Conservation (phyloP, 495 filamentous ascomycete genomes). For the Penicillium lividum region DNA sequence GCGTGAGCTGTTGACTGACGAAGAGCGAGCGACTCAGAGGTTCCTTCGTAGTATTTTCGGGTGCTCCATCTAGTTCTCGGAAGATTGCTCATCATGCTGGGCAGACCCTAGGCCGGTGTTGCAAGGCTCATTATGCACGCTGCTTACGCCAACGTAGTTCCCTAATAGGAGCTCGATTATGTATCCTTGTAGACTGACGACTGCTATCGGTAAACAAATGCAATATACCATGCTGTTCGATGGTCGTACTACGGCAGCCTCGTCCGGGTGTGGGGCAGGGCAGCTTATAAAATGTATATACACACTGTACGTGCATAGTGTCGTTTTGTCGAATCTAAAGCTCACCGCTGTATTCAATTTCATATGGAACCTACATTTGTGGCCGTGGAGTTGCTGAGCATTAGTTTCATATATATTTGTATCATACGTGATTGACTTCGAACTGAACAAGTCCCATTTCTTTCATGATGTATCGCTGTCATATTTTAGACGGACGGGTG, state of each 20-base stretch:
- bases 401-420: constrained; percentile 4
- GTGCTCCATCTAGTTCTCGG: neutral
- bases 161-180: too few relatives aligned
- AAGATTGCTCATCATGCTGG: neutral
- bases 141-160: too few relatives aligned
- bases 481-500: neutral
- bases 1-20: too few relatives aligned
- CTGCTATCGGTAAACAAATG: neutral
- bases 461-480: constrained; percentile 3
- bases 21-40: neutral
- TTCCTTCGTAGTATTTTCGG: neutral
- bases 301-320: neutral
- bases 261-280: neutral
- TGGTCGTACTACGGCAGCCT: neutral
- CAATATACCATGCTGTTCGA: neutral
- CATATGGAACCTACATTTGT: neutral
- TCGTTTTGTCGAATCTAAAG: constrained; percentile 1
- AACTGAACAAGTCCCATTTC: neutral
- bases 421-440: constrained; percentile 4
- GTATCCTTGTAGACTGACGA: neutral
- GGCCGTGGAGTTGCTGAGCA: neutral
- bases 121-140: constrained; percentile 1
- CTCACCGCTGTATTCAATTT: neutral
- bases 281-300: neutral
- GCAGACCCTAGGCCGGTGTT: neutral